Percentiles rank a stretch among this genome's conserved stretches.
These are phyloP conservation scores for Gossypium gossypioides DNA, from an alignment of 441 rosid genomes.

Conservation along the genomic window DNA sequence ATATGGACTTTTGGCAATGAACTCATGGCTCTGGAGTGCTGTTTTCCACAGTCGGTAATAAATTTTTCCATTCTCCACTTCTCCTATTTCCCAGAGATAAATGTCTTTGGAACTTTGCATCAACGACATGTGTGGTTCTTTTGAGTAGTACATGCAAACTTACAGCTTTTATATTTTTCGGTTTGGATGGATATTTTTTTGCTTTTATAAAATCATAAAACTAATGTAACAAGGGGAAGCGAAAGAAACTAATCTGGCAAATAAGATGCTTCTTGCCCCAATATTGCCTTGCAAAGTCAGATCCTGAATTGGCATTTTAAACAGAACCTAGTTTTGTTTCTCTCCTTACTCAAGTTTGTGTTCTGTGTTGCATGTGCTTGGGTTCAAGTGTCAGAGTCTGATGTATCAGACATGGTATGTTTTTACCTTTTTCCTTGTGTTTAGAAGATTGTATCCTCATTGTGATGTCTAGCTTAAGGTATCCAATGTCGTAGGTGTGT, in stretches of 20 bases:
- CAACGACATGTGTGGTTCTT: background rate
- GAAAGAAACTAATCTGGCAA: background rate
- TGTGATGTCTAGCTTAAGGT: background rate
- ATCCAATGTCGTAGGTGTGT: background rate
- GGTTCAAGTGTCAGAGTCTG: background rate
- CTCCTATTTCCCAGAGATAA: background rate
- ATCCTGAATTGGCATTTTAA: background rate
- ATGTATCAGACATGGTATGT: background rate
- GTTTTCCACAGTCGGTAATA: slow-evolving; percentile 73
- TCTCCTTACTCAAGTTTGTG: background rate
- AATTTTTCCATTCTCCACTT: background rate
- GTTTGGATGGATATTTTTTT: background rate
- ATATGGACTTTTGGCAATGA: slow-evolving; percentile 61
- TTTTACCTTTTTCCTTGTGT: background rate
- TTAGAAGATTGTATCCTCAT: background rate
- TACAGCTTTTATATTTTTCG: background rate
- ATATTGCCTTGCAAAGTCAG: background rate
- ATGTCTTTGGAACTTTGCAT: background rate
- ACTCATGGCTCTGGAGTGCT: slow-evolving; percentile 93
- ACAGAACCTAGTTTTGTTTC: background rate
- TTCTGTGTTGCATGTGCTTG: background rate
- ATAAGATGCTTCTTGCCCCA: background rate
- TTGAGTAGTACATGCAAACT: background rate
- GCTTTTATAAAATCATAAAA: background rate
- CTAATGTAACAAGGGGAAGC: background rate